Conservation (phyloP, 805 yeast species). For the Candida ovalis region DNA sequence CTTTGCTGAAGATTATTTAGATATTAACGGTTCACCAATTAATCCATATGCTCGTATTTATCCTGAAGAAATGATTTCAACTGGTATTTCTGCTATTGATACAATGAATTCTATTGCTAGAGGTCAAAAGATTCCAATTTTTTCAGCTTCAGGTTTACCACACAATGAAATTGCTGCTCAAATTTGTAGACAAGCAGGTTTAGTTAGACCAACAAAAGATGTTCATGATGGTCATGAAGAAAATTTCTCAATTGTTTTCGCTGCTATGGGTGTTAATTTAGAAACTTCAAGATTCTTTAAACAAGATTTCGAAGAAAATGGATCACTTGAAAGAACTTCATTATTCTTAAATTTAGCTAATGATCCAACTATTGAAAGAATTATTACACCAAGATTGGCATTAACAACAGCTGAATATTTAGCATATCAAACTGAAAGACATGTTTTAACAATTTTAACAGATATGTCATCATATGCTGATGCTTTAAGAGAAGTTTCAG, state of each 20-base stretch:
- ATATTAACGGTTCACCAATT: constrained; percentile 98
- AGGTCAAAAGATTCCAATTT: constrained; percentile 99
- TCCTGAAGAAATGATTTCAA: constrained; percentile 99
- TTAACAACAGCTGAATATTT: constrained; percentile 97
- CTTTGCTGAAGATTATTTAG: constrained; percentile 97
- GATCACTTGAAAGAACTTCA: constrained; percentile 96
- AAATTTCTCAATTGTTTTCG: constrained; percentile 97
- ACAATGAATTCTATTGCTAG: constrained; percentile 99
- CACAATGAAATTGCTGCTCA: constrained; percentile 99
- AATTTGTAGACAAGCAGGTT: constrained; percentile 98
- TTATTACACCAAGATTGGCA: constrained; percentile 98
- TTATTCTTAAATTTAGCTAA: constrained; percentile 96
- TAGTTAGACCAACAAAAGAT: constrained; percentile 98
- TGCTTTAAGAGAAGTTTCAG: constrained; percentile 98
- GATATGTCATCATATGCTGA: constrained; percentile 99
- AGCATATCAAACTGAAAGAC: constrained; percentile 99
- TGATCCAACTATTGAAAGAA: constrained; percentile 99
- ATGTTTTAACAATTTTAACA: constrained; percentile 94
- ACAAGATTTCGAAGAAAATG: constrained; percentile 99
- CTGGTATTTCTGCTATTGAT: constrained; percentile 98
- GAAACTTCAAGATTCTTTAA: constrained; percentile 98
- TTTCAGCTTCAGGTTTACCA: constrained; percentile 98
- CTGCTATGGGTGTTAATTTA: constrained; percentile 99
- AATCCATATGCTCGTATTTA: constrained; percentile 97
- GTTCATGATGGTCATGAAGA: constrained; percentile 99